Conservation (phyloP, 306 rosid species). For the Pyrus pyrifolia region DNA sequence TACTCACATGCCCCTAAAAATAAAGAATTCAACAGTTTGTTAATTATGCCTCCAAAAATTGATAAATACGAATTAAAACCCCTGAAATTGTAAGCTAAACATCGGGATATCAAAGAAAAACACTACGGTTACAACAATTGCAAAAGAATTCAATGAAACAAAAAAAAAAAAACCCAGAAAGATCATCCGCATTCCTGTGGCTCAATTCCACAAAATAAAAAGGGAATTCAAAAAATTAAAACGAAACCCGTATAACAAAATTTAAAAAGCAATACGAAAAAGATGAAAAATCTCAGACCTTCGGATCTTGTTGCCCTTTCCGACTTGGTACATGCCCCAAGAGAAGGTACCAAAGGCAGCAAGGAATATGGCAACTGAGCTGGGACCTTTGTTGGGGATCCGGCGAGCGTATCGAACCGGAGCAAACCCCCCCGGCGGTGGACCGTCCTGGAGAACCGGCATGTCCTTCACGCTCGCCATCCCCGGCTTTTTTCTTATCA, state of each 20-base stretch:
- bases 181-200: background rate
- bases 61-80: background rate
- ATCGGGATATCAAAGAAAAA: background rate
- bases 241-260: background rate
- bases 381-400: conserved; percentile 86
- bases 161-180: background rate
- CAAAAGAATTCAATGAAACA: background rate
- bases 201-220: background rate
- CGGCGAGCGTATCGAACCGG: conserved; percentile 98
- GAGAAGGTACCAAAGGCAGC: conserved; percentile 75
- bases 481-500: conserved; percentile 88
- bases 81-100: background rate
- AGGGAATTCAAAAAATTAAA: background rate
- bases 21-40: background rate
- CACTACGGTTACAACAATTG: background rate
- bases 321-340: conserved; percentile 98
- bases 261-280: background rate
- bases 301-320: conserved; percentile 94
- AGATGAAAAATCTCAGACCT: conserved; percentile 30
- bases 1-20: background rate
- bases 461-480: conserved; percentile 98
- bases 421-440: conserved; percentile 97
- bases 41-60: background rate
- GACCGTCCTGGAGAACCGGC: conserved; percentile 98
- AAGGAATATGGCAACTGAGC: conserved; percentile 79